These are phyloP conservation scores for Xylariaceae sp. DNA, from an alignment of 2,329 filamentous ascomycete species.

Conservation along the genomic window DNA sequence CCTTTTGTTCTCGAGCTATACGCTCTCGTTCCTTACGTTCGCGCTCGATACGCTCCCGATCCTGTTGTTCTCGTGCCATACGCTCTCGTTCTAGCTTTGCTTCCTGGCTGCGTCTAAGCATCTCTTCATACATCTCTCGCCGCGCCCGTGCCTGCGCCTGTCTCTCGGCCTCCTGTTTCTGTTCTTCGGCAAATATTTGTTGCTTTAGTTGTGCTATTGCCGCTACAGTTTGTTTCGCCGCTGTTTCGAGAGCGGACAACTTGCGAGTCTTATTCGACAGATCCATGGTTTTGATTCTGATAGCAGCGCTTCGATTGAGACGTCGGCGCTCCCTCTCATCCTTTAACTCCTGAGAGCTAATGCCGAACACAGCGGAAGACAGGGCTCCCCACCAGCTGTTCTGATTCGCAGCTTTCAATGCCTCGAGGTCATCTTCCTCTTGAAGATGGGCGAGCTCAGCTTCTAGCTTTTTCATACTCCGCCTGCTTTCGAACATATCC, in stretches of 20 bases:
- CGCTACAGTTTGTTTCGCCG: neutral
- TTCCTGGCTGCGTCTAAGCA: neutral
- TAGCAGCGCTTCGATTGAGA: neutral
- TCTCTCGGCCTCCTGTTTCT: neutral
- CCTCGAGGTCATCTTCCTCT: neutral
- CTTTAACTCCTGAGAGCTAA: neutral
- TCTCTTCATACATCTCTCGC: neutral
- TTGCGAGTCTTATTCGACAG: neutral
- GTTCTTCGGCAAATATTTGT: neutral
- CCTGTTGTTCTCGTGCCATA: too few species aligned
- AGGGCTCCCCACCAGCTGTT: neutral
- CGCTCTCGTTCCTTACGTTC: neutral
- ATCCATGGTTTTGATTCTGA: neutral
- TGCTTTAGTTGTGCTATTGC: conserved; percentile 1
- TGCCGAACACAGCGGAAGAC: neutral
- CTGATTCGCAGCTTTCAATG: neutral
- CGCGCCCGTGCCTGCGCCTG: neutral
- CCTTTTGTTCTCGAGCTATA: neutral
- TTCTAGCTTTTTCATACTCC: conserved; percentile 2
- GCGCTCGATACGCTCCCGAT: too few species aligned
- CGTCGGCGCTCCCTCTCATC: conserved; percentile 1
- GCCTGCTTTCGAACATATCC: neutral
- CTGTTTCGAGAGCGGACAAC: neutral
- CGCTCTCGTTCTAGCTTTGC: neutral
- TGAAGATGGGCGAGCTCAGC: conserved; percentile 3